Base-by-base conservation (phyloP, 805 yeast genomes). In the Pichia paraexigua region DNA sequence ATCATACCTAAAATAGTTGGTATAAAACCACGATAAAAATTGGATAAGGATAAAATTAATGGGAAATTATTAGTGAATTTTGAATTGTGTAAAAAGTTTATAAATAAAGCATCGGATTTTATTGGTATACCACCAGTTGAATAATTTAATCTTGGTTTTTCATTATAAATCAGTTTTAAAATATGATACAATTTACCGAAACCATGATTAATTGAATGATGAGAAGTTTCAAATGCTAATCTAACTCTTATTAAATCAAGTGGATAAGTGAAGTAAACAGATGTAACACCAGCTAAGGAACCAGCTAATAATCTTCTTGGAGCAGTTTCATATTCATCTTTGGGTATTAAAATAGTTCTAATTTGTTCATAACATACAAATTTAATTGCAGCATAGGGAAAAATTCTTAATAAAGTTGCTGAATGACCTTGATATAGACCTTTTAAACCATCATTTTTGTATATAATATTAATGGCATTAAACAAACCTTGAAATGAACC, bases 371-470 rank as follows among this genome's bases (percentile, higher is more conserved):
- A 94, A 11, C 95, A 91, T 17, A 94, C 96, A 67, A 92, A 94
- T 66, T 94, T 94, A 62, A 94, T 87, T 12, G 97, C 96, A 5
- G 99, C 97, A 66, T 94, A 94, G 1, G 99, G 99, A 66, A 94
- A 92, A 3, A 94, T 88, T 55, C 99, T 75, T 43, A 91, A 67
- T 47, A 94, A 71, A 0, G 99, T 94, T 1, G 95, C 97, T 5
- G 96, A 87, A 66, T 94, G 99, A 41, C 99, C 99, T 62, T 92
- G 96, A 65, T 82, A 92, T 50, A 94, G 78, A 1, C 99, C 99
- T 43, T 71, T 56, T 1, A 82, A 45, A 18, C 98, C 98, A 65
- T 89, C 94, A 47, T 71, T 73, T 9, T 59, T 51, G 70, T 80
- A 80, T 25, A 94, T 91, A 51, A 79, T 76, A 37, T 70, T 69